phyloP scores from a whole-genome alignment of 2,329 filamentous ascomycete species.

The Parascedosporium putredinis region DNA sequence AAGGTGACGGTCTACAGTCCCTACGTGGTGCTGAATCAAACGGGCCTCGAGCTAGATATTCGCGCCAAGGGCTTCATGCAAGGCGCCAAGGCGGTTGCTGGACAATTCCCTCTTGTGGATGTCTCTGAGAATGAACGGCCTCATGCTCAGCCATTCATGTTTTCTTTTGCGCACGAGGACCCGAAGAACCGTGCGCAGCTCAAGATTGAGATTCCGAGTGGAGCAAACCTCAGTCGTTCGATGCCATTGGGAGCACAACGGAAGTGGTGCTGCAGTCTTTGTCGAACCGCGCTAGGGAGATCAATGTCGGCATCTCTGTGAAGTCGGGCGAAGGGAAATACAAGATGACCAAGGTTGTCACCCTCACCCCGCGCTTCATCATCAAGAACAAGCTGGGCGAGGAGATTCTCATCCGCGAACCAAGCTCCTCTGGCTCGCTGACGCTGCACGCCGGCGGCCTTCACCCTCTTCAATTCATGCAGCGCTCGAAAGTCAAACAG shows the following conservation, averaged over 20 bases:
- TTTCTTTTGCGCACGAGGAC: slow-evolving; percentile 82
- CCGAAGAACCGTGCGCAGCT: slow-evolving; percentile 82
- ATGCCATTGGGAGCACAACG: slow-evolving; percentile 87
- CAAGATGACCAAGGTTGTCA: slow-evolving; percentile 93
- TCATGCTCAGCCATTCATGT: slow-evolving; percentile 90
- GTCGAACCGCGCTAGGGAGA: slow-evolving; percentile 60
- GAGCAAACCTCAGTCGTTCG: slow-evolving; percentile 97
- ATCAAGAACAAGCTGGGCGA: slow-evolving; percentile 88
- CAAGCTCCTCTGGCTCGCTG: slow-evolving; percentile 79
- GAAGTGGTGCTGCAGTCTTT: slow-evolving; percentile 72
- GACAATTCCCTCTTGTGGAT: slow-evolving; percentile 53
- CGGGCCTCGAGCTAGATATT: slow-evolving; percentile 77
- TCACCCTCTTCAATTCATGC: slow-evolving; percentile 80
- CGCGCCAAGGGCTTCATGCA: slow-evolving; percentile 84
- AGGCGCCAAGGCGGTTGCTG: slow-evolving; percentile 70
- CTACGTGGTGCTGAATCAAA: slow-evolving; percentile 92
- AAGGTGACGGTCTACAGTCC: slow-evolving; percentile 91
- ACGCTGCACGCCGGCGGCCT: slow-evolving; percentile 68
- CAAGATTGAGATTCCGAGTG: slow-evolving; percentile 85
- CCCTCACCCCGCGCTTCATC: slow-evolving; percentile 83
- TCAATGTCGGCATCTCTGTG: slow-evolving; percentile 83
- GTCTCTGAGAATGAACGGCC: slow-evolving; percentile 41
- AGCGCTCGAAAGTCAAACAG: slow-evolving; percentile 74
- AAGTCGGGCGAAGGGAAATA: slow-evolving; percentile 93
- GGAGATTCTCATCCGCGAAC: slow-evolving; percentile 81